phyloP scores from a whole-genome alignment of 1,284 basidiomycete genomes.

The Boletus holoroseus region DNA sequence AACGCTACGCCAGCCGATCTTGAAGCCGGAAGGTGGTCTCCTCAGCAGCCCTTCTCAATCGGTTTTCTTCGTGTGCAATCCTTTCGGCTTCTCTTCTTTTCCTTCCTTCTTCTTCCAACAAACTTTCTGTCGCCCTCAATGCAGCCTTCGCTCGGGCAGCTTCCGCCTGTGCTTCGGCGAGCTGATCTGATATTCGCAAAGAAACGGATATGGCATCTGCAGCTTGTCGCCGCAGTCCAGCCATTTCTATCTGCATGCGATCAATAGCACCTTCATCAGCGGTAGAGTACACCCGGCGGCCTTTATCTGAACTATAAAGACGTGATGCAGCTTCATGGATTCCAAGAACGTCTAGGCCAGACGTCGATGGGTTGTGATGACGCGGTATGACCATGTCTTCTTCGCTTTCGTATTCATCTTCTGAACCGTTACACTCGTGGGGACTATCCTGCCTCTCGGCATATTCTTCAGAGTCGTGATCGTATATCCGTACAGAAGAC shows the following conservation, averaged over 20 bases:
- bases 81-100: slow-evolving; percentile 56
- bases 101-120: slow-evolving; percentile 55
- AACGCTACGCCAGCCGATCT: slow-evolving; percentile 10
- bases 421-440: slow-evolving; percentile 33
- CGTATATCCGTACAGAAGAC: slow-evolving; percentile 18
- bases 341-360: slow-evolving; percentile 31
- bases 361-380: slow-evolving; percentile 36
- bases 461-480: slow-evolving; percentile 24
- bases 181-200: slow-evolving; percentile 56
- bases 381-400: slow-evolving; percentile 51
- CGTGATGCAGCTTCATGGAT: slow-evolving; percentile 30
- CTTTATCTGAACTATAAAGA: slow-evolving; percentile 25
- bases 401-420: slow-evolving; percentile 57
- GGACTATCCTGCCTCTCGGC: slow-evolving; percentile 34
- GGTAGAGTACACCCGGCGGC: slow-evolving; percentile 20
- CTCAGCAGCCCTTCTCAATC: slow-evolving; percentile 47
- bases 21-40: slow-evolving; percentile 34
- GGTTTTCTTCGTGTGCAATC: slow-evolving; percentile 46
- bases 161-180: slow-evolving; percentile 57
- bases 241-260: slow-evolving; percentile 58
- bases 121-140: slow-evolving; percentile 48
- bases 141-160: slow-evolving; percentile 47
- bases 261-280: slow-evolving; percentile 44
- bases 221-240: slow-evolving; percentile 54
- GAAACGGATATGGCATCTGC: slow-evolving; percentile 60